Percentiles rank a stretch among this genome's conserved stretches.
Evolutionary conservation across 2,329 filamentous ascomycete species (phyloP).

Genomic region (Rasamsonia emersonii): DNA sequence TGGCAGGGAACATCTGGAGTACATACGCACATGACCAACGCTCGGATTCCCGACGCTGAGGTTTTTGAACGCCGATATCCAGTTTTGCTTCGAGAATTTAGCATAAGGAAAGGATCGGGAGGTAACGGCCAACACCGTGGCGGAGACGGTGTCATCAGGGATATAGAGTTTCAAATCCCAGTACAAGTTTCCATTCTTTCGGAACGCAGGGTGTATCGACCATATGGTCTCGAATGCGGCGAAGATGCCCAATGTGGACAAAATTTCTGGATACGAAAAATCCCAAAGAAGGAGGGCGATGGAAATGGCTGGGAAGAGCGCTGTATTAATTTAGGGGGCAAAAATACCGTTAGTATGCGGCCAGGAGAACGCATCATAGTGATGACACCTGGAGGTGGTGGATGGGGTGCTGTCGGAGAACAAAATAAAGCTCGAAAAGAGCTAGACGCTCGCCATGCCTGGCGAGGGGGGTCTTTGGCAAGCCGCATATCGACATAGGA

Average conservation of each 20-base stretch:
- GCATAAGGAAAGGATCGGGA: constrained; percentile 53
- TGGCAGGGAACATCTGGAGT: constrained; percentile 70
- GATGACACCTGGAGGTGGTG: constrained; percentile 30
- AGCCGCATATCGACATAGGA: constrained; percentile 40
- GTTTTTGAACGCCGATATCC: constrained; percentile 71
- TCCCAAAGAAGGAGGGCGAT: constrained; percentile 38
- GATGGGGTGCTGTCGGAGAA: constrained; percentile 38
- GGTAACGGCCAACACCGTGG: constrained; percentile 59
- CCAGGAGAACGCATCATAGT: constrained; percentile 31
- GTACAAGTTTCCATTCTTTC: constrained; percentile 69
- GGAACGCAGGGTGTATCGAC: constrained; percentile 62
- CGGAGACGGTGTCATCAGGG: constrained; percentile 68
- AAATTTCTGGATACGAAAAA: constrained; percentile 74
- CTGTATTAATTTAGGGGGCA: constrained; percentile 21
- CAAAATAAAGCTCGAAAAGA: constrained; percentile 41
- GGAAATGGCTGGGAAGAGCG: constrained; percentile 12
- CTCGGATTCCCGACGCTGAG: constrained; percentile 71
- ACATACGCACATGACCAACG: constrained; percentile 84
- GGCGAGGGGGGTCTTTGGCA: constrained; percentile 53
- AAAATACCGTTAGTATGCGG: constrained; percentile 24
- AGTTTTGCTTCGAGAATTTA: constrained; percentile 63
- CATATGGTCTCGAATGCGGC: constrained; percentile 74
- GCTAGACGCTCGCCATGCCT: constrained; percentile 51
- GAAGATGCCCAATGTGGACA: constrained; percentile 66
- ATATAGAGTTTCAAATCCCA: constrained; percentile 72